These are phyloP conservation scores for Cucumis cinereus DNA, from an alignment of 306 rosid genomes.

Conservation along the genomic window DNA sequence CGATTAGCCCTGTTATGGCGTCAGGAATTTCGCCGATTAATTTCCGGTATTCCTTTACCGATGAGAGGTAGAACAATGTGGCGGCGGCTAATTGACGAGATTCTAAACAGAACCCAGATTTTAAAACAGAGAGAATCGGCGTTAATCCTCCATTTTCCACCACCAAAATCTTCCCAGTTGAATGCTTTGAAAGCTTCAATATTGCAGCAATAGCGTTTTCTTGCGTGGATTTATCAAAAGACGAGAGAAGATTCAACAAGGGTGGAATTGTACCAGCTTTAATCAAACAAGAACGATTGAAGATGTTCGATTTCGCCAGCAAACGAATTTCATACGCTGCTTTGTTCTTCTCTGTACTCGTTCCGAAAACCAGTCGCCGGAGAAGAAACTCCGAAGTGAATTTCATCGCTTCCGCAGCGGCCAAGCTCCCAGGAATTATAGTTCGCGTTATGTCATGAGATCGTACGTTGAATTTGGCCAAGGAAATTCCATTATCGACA, in stretches of 20 bases:
- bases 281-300: constrained; percentile 53
- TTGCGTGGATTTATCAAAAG: constrained; percentile 20
- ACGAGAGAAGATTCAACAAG: constrained; percentile 31
- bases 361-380: constrained; percentile 43
- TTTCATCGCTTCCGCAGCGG: constrained; percentile 39
- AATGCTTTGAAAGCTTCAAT: constrained; percentile 57
- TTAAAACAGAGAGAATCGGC: constrained; percentile 30
- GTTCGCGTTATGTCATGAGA: constrained; percentile 26
- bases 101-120: constrained; percentile 38
- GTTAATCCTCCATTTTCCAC: constrained; percentile 31
- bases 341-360: constrained; percentile 29
- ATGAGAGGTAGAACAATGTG: constrained; percentile 47
- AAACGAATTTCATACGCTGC: constrained; percentile 71
- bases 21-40: constrained; percentile 41
- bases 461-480: not conserved
- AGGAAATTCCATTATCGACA: constrained; percentile 22
- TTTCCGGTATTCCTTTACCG: constrained; percentile 37
- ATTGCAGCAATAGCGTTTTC: constrained; percentile 55
- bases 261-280: constrained; percentile 42
- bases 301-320: constrained; percentile 46
- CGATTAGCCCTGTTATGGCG: constrained; percentile 35
- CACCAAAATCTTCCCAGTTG: constrained; percentile 32
- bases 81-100: constrained; percentile 61
- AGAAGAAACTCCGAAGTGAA: constrained; percentile 41
- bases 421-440: constrained; percentile 24